phyloP scores from a whole-genome alignment of 495 filamentous ascomycete species.

The Saxispiralis lemnorum region DNA sequence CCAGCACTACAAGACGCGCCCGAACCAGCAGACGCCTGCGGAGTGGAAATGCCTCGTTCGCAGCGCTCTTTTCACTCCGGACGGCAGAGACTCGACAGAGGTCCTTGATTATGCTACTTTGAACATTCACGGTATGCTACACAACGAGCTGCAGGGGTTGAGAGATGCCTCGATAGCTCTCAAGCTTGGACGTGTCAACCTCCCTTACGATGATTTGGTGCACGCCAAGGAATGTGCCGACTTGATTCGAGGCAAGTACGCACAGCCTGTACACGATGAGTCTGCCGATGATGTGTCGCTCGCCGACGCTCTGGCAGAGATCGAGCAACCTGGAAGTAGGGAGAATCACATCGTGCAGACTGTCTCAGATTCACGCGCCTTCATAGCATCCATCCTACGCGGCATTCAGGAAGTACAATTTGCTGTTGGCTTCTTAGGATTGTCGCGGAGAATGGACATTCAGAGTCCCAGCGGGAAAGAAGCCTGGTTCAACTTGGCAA shows the following conservation, averaged over 20 bases:
- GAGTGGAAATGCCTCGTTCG: slow-evolving; percentile 84
- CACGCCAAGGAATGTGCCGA: slow-evolving; percentile 34
- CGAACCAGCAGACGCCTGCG: slow-evolving; percentile 59
- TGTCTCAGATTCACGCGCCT: slow-evolving; percentile 83
- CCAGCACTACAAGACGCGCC: slow-evolving; percentile 55
- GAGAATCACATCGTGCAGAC: slow-evolving; percentile 65
- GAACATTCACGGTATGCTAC: slow-evolving; percentile 84
- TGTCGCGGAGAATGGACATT: slow-evolving; percentile 57
- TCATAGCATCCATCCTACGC: slow-evolving; percentile 72
- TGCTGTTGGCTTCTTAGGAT: slow-evolving; percentile 76
- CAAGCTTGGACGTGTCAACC: slow-evolving; percentile 74
- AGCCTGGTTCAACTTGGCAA: slow-evolving; percentile 67
- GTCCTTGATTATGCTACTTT: slow-evolving; percentile 72
- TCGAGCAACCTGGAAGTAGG: slow-evolving; percentile 51
- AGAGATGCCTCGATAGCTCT: slow-evolving; percentile 77
- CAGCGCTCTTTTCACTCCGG: slow-evolving; percentile 71
- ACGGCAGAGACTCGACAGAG: slow-evolving; percentile 73
- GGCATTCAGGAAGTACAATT: slow-evolving; percentile 95
- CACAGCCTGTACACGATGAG: slow-evolving; percentile 15
- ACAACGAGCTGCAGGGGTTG: slow-evolving; percentile 70
- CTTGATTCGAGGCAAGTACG: slow-evolving; percentile 25
- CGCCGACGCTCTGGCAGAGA: slow-evolving; percentile 59
- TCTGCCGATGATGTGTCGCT: slow-evolving; percentile 41
- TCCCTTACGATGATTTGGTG: slow-evolving; percentile 72
- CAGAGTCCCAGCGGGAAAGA: slow-evolving; percentile 47